Evolutionary conservation across 2,329 filamentous ascomycete species (phyloP).

Genomic region (Fusarium tuaranense): DNA sequence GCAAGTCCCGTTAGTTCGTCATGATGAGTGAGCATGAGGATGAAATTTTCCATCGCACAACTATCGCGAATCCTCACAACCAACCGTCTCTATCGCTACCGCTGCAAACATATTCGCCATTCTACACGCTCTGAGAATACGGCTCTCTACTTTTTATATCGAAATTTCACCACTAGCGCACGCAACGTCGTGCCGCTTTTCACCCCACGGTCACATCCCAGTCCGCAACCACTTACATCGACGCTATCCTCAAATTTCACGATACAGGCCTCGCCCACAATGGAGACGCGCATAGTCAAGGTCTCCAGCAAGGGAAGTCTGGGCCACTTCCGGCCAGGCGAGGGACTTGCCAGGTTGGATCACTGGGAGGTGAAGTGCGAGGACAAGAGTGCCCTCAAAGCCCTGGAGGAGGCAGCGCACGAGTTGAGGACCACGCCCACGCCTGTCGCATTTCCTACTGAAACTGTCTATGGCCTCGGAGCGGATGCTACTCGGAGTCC

Average conservation of each 20-base stretch:
- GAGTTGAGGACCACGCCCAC: constrained; percentile 73
- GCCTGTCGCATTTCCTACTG: constrained; percentile 95
- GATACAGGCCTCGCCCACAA: constrained; percentile 37
- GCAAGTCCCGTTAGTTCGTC: constrained; percentile 38
- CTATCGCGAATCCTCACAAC: constrained; percentile 28
- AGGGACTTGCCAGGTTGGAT: constrained; percentile 51
- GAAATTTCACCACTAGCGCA: not conserved
- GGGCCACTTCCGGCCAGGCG: constrained; percentile 49
- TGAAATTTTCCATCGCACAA: constrained; percentile 45
- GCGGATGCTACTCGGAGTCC: constrained; percentile 90
- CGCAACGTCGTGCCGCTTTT: not conserved
- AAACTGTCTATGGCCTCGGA: constrained; percentile 97
- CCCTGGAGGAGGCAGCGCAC: constrained; percentile 73
- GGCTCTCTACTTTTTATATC: constrained; percentile 6
- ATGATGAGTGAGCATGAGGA: constrained; percentile 45
- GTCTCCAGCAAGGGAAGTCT: constrained; percentile 48
- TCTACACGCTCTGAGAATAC: not conserved
- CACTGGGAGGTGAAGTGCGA: constrained; percentile 56
- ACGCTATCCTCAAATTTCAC: constrained; percentile 25
- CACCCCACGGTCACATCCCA: constrained; percentile 15
- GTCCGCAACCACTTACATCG: constrained; percentile 44
- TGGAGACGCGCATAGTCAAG: constrained; percentile 56
- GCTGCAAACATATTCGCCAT: constrained; percentile 2
- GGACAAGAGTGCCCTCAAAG: constrained; percentile 47
- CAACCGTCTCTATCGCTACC: constrained; percentile 22